Base-by-base conservation (phyloP, 1,139 yeast species). In the Lodderomyces pseudojiufengensis region DNA sequence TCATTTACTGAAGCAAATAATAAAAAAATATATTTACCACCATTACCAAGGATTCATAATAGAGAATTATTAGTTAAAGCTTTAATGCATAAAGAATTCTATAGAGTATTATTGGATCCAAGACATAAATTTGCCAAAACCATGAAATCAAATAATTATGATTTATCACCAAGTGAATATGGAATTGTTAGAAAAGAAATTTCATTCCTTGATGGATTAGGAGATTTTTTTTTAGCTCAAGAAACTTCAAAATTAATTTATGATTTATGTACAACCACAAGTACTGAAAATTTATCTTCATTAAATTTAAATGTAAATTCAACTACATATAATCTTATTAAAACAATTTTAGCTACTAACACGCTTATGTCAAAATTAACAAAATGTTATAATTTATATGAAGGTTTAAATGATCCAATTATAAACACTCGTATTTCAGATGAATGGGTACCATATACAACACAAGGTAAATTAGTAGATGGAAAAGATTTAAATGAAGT, bases 141-240 rank as follows among this genome's bases (percentile, higher is more conserved):
- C n/a, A 50, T 68, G 45, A 24, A 33, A 2, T 37, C 46, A 1
- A 48, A 50, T 28, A 51, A 47, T n/a, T 47, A 45, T 31, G 44
- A 40, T 31, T 38, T 46, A 21, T 36, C 43, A 26, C 40, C 33
- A 24, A 50, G 48, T 4, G 51, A 55, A n/a, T 51, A 53, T 35
- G 48, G 47, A 10, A 48, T 61, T 4, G 47, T 63, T 23, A 49
- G 67, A 30, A 55, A 62, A 40, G 72, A 66, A 38, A 53, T 67
- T 27, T 65, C 70, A n/a, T 63, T 66, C 36, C 57, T 64, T 37
- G 74, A 68, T 44, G 74, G 74, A 0, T 55, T 68, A 36, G 74
- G 74, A 0, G 74, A 68, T 47, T 65, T 64, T 41, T 65, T 58
- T 37, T 52, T 68, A 33, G 67, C 72, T 7, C 55, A 61, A 18